Percentiles rank a stretch among this genome's conserved stretches.
phyloP scores from a whole-genome alignment of 305 asterid genomes.

The Fraxinus paxiana region DNA sequence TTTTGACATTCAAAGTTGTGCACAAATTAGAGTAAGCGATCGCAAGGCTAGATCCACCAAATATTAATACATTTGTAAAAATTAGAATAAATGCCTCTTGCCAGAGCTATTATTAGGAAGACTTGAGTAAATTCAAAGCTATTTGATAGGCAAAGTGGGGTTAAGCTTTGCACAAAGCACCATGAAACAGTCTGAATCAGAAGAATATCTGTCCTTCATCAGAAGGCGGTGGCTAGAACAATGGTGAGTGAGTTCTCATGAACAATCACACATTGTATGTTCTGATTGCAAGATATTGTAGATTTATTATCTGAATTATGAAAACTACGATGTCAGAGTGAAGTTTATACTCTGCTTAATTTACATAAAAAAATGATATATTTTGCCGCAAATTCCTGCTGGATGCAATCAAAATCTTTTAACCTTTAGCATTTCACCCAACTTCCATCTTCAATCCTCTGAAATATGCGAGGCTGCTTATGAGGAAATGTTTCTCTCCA shows the following conservation, averaged over 20 bases:
- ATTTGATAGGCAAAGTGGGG: conserved; percentile 37
- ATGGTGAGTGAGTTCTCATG: neutral
- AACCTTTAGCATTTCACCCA: conserved; percentile 41
- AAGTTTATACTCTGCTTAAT: neutral
- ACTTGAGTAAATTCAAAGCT: conserved; percentile 45
- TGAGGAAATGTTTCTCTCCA: conserved; percentile 68
- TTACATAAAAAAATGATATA: neutral
- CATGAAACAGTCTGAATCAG: neutral
- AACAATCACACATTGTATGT: neutral
- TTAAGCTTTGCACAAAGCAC: neutral
- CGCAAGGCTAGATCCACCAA: neutral
- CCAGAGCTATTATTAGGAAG: conserved; percentile 48
- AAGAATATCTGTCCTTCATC: neutral
- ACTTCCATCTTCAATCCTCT: conserved; percentile 48
- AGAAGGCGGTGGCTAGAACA: neutral
- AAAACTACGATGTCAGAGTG: conserved; percentile 20
- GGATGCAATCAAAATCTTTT: neutral
- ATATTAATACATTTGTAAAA: neutral
- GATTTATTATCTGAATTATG: neutral
- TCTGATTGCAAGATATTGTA: neutral
- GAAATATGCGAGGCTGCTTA: conserved; percentile 56
- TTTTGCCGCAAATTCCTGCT: neutral
- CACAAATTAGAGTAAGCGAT: neutral
- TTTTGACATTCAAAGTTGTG: conserved; percentile 26
- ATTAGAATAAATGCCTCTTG: conserved; percentile 5